These are phyloP conservation scores for Leishmania lainsoni DNA, from an alignment of 208 protist genomes.

Conservation along the genomic window DNA sequence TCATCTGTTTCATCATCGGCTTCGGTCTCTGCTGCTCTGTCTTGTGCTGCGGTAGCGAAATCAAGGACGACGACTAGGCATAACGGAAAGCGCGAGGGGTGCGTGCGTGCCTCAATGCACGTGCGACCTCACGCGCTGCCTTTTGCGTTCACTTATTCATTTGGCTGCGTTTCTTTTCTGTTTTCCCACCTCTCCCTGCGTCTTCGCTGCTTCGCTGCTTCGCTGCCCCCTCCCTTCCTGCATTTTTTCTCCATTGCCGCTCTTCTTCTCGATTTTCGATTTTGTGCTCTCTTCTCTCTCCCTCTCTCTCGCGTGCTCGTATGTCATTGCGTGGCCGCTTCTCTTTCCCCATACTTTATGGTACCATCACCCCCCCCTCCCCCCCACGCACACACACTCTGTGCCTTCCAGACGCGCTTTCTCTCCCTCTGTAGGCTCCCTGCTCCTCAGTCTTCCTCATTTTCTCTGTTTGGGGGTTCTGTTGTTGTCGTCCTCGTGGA, in stretches of 20 bases:
- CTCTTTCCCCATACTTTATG: not conserved
- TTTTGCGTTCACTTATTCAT: not conserved
- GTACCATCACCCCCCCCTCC: no score
- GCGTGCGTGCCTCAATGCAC: not conserved
- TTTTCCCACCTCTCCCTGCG: not conserved
- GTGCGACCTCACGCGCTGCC: not conserved
- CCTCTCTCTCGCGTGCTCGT: not conserved
- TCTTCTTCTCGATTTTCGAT: conserved; percentile 1
- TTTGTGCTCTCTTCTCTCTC: not conserved
- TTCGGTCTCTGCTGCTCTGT: conserved; percentile 20
- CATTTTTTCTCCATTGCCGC: not conserved
- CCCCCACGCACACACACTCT: no score
- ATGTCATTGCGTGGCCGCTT: not conserved
- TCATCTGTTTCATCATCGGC: conserved; percentile 14
- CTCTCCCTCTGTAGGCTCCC: no score
- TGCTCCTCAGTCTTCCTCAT: no score
- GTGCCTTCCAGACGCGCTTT: no score
- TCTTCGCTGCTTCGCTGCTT: not conserved
- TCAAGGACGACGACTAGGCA: not conserved
- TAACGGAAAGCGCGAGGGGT: not conserved
- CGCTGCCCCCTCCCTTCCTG: not conserved
- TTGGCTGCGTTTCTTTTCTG: conserved; percentile 13
- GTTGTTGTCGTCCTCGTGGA: not conserved
- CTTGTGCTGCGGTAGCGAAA: not conserved
- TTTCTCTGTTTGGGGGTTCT: not conserved